Percentiles rank a stretch among this genome's conserved stretches.
Conservation (phyloP, 768 basidiomycete genomes). For the Nidula microcarpa region DNA sequence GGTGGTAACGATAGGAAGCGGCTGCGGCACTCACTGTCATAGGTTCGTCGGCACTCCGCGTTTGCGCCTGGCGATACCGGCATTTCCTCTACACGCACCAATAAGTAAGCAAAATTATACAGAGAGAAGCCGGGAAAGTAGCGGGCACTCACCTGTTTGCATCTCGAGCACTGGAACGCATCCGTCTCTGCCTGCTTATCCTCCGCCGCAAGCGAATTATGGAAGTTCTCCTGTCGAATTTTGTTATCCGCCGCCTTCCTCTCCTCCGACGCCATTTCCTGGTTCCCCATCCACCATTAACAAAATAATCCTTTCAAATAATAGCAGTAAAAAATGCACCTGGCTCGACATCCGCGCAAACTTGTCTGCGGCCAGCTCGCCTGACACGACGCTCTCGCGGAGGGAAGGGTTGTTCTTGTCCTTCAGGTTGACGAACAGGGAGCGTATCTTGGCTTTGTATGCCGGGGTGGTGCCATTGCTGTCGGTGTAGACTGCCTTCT, state of each 20-base stretch:
- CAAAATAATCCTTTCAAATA: not conserved
- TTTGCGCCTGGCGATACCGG: slow-evolving; percentile 94
- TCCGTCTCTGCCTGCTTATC: slow-evolving; percentile 94
- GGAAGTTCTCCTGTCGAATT: slow-evolving; percentile 82
- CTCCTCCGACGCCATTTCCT: slow-evolving; percentile 98
- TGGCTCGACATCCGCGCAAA: slow-evolving; percentile 81
- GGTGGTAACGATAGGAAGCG: not conserved
- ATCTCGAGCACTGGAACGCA: slow-evolving; percentile 94
- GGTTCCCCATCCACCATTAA: not conserved
- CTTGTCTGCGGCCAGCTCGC: slow-evolving; percentile 65
- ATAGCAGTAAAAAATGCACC: slow-evolving; percentile 35
- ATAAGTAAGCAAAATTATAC: not conserved
- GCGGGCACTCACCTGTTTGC: slow-evolving; percentile 67
- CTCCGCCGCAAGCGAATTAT: slow-evolving; percentile 86
- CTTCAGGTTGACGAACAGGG: slow-evolving; percentile 89
- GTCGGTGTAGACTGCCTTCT: slow-evolving; percentile 57
- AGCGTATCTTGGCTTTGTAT: slow-evolving; percentile 82
- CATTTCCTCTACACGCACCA: slow-evolving; percentile 61
- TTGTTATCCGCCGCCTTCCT: slow-evolving; percentile 79
- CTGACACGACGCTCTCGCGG: slow-evolving; percentile 81
- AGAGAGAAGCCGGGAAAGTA: not conserved
- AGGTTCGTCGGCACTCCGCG: slow-evolving; percentile 95
- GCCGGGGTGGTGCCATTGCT: slow-evolving; percentile 36
- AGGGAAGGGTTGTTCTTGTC: slow-evolving; percentile 90
- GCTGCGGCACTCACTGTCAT: slow-evolving; percentile 73